Percentiles rank a stretch among this genome's conserved stretches.
These are phyloP conservation scores for Conticribra weissflogii DNA, from an alignment of 108 stramenopile species.

Conservation along the genomic window DNA sequence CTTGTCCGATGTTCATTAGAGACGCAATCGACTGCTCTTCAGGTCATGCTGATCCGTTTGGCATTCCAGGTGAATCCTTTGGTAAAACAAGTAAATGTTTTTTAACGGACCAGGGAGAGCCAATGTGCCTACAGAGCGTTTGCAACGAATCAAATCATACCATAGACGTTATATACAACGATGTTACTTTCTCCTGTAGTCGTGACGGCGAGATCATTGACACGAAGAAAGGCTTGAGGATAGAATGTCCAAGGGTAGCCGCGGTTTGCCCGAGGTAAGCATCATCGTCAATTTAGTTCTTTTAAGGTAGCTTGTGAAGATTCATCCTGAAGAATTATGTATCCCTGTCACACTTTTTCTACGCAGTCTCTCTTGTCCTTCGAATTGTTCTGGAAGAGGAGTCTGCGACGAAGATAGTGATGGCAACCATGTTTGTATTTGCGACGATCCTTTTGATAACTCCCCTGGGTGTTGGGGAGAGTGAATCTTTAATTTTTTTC, in stretches of 20 bases:
- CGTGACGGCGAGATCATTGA: slow-evolving; percentile 40
- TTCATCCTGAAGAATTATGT: neutral
- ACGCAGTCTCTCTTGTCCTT: slow-evolving; percentile 35
- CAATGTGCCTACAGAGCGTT: slow-evolving; percentile 32
- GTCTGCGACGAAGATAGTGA: slow-evolving; percentile 45
- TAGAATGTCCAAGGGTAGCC: slow-evolving; percentile 39
- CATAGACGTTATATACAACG: slow-evolving; percentile 28
- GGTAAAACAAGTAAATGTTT: slow-evolving; percentile 48
- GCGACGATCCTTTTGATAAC: slow-evolving; percentile 46
- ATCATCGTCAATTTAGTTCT: neutral
- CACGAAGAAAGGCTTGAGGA: slow-evolving; percentile 32
- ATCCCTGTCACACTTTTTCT: neutral
- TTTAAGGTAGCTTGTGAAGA: neutral
- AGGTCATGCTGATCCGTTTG: neutral
- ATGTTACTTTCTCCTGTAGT: slow-evolving; percentile 25
- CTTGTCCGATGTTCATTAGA: slow-evolving; percentile 43
- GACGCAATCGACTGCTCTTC: slow-evolving; percentile 33
- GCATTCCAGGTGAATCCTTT: slow-evolving; percentile 28
- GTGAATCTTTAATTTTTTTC: neutral
- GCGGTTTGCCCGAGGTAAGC: slow-evolving; percentile 32
- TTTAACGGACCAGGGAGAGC: slow-evolving; percentile 29
- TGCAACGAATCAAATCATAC: slow-evolving; percentile 29
- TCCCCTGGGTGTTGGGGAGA: slow-evolving; percentile 37
- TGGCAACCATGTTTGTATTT: slow-evolving; percentile 37
- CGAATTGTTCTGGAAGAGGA: slow-evolving; percentile 41